Conservation (phyloP, 2,329 filamentous ascomycete species). For the Neopestalotiopsis sp. region DNA sequence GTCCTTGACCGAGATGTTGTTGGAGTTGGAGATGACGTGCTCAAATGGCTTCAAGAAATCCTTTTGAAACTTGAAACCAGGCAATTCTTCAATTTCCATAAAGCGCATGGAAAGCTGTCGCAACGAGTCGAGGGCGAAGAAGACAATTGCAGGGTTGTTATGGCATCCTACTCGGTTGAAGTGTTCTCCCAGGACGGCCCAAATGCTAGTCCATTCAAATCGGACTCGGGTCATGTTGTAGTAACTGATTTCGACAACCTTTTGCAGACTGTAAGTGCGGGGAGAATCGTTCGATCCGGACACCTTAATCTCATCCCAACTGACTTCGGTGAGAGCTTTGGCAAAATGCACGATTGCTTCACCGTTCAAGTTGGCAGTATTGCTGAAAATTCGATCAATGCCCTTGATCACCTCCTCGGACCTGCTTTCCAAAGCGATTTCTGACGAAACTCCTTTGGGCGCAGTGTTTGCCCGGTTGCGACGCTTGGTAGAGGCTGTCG, state of each 20-base stretch:
- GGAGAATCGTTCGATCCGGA: conserved; percentile 96
- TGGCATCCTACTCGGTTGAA: conserved; percentile 98
- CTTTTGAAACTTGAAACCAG: conserved; percentile 99
- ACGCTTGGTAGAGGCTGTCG: conserved; percentile 63
- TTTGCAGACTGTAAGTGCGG: conserved; percentile 95
- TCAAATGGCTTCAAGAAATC: conserved; percentile 99
- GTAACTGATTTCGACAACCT: conserved; percentile 97
- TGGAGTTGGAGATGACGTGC: conserved; percentile 94
- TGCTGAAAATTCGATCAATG: conserved; percentile 95
- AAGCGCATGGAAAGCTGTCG: conserved; percentile 98
- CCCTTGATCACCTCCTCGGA: conserved; percentile 92
- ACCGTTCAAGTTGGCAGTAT: conserved; percentile 89
- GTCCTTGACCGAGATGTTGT: conserved; percentile 91
- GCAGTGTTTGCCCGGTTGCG: conserved; percentile 61
- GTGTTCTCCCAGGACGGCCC: conserved; percentile 96
- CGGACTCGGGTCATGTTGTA: conserved; percentile 99
- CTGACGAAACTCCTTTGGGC: conserved; percentile 71
- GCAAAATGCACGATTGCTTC: conserved; percentile 97
- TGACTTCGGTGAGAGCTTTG: conserved; percentile 89
- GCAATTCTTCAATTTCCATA: conserved; percentile 96
- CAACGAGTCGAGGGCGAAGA: conserved; percentile 94
- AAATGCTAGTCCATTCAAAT: conserved; percentile 98
- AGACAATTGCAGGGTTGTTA: conserved; percentile 94
- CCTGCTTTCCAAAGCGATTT: conserved; percentile 89
- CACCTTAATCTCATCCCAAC: conserved; percentile 98